Evolutionary conservation across 2,329 filamentous ascomycete species (phyloP), one percentile per base, ranked within the genome.

Genomic region (Sclerotinia subarctica): DNA sequence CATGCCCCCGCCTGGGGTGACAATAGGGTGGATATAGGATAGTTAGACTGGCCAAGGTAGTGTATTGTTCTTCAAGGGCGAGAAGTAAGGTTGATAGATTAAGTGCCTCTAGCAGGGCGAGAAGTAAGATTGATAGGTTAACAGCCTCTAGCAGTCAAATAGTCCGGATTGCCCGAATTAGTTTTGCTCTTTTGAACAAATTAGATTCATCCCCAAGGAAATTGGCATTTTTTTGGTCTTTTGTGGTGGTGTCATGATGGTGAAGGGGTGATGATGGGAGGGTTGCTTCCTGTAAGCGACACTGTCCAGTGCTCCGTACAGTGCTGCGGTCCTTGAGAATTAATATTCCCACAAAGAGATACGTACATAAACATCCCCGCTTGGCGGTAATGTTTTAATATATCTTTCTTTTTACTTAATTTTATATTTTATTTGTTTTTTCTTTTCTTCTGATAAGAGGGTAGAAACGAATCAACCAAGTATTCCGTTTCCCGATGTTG

Each of bases 281-380:
- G 35, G 21, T 49, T 35, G 35, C 44, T 49, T 60, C 19, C 44
- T 35, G 38, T n/a, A 60, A 60, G 58, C 58, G 58, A 60, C n/a
- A 35, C 8, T 38, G 35, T 13, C 38, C 38, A 42, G 38, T 15
- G 10, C 38, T 15, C 38, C 1, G 15, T 17, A 42, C 38, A 57
- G 32, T n/a, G 21, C 26, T 54, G 52, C 26, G 35, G 35, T 38
- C 54, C 35, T 42, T 57, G 6, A 11, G 54, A 57, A 32, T n/a
- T 42, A 3, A 10, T 24, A 24, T 57, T 42, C 5, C 21, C n/a
- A 57, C n/a, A 8, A 38, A 56, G 15, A 57, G 21, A 57, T 21
- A 17, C n/a, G 29, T 21, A 29, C 24, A 21, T 42, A 42, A 53
- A 29, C 11, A 0, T 17, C 26, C 42, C 42, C 26, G 21, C 42